phyloP scores from a whole-genome alignment of 208 protist genomes.

The Phytomonas sp. region DNA sequence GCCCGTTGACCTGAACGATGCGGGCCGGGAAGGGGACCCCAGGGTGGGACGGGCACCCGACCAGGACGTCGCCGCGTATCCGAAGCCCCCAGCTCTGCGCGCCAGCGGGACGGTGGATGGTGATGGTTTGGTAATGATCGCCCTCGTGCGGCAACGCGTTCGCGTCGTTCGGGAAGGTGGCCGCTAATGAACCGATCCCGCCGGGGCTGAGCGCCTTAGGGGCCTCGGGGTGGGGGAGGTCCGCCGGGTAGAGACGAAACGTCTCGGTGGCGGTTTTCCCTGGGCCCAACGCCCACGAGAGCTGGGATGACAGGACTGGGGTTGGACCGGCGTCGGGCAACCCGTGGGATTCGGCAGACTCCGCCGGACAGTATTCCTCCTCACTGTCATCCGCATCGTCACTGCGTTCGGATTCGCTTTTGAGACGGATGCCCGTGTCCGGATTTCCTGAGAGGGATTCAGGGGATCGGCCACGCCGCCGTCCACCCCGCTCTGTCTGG shows the following conservation, averaged over 20 bases:
- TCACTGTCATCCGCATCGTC: slow-evolving; percentile 35
- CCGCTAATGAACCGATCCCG: neutral
- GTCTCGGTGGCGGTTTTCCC: too few relatives aligned
- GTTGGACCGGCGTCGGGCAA: neutral
- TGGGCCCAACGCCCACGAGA: too few relatives aligned
- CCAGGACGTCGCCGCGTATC: slow-evolving; percentile 1
- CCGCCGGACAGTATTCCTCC: neutral
- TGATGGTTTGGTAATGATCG: neutral
- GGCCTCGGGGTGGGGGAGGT: neutral
- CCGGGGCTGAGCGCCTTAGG: neutral
- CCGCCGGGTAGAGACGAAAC: too few relatives aligned
- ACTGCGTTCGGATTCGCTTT: slow-evolving; percentile 4
- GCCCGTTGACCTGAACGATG: slow-evolving; percentile 13
- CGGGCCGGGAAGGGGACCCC: slow-evolving; percentile 13
- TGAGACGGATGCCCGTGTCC: too few relatives aligned
- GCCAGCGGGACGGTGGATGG: neutral
- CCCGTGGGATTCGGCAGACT: neutral
- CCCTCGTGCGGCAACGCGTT: neutral
- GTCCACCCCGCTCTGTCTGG: neutral
- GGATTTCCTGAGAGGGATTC: neutral
- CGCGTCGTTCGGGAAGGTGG: too few relatives aligned
- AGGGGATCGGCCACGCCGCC: neutral
- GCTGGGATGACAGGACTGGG: too few relatives aligned
- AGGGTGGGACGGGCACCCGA: neutral
- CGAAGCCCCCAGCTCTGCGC: slow-evolving; percentile 8